Conservation (phyloP, 495 filamentous ascomycete genomes). For the Hypomontagnella monticulosa region DNA sequence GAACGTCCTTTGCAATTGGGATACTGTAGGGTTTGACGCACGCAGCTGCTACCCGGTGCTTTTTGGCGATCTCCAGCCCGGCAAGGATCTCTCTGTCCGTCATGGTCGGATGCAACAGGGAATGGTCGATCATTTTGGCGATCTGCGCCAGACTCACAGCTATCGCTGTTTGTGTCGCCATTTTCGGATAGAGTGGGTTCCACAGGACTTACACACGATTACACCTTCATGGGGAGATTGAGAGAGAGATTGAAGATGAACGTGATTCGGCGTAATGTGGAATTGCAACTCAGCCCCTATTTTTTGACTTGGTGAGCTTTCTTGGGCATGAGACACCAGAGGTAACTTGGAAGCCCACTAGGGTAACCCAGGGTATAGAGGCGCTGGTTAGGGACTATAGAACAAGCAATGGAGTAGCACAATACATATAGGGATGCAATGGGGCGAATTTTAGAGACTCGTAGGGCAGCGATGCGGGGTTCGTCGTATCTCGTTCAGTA, state of each 20-base stretch:
- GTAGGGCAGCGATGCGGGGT: conserved; percentile 20
- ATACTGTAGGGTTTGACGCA: conserved; percentile 67
- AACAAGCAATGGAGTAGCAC: background rate
- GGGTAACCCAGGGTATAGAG: no score
- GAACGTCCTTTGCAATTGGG: conserved; percentile 55
- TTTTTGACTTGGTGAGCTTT: background rate
- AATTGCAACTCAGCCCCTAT: no score
- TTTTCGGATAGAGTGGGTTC: conserved; percentile 1
- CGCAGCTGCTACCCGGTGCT: conserved; percentile 62
- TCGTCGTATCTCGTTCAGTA: conserved; percentile 10
- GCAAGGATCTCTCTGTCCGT: conserved; percentile 62
- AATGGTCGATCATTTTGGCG: conserved; percentile 69
- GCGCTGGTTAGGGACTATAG: no score
- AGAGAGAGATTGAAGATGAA: background rate
- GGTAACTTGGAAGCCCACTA: no score
- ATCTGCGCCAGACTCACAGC: conserved; percentile 62
- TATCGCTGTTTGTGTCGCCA: conserved; percentile 47
- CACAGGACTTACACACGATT: no score
- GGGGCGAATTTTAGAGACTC: background rate
- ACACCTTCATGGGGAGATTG: no score
- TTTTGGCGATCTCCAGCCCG: conserved; percentile 59
- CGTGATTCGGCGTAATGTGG: background rate
- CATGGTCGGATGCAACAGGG: conserved; percentile 68
- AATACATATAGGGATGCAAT: background rate
- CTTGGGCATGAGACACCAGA: background rate